Conservation (phyloP, 2,329 filamentous ascomycete genomes). For the Microdochium paspali region DNA sequence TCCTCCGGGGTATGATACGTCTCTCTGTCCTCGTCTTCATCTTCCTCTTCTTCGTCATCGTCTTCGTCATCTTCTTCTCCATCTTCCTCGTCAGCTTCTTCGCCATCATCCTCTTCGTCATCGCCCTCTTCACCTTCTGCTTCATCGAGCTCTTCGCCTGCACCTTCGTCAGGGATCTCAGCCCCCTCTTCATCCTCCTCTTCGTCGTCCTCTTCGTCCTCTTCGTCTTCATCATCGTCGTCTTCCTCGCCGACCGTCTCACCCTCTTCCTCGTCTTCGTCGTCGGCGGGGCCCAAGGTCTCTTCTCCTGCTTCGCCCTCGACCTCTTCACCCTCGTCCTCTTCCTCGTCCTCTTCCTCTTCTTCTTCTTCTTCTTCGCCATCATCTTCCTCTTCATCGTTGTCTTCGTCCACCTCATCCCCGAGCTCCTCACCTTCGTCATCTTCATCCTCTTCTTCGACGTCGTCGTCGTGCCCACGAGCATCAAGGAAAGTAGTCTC, state of each 20-base stretch:
- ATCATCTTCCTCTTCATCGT: background rate
- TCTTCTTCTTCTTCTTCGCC: constrained; percentile 2
- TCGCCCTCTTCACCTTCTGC: constrained; percentile 5
- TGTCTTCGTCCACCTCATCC: background rate
- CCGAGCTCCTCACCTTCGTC: constrained; percentile 4
- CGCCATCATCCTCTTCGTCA: constrained; percentile 3
- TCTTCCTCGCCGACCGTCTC: constrained; percentile 7
- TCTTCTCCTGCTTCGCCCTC: constrained; percentile 4
- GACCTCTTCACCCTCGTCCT: background rate
- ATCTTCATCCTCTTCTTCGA: constrained; percentile 6
- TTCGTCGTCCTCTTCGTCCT: constrained; percentile 2
- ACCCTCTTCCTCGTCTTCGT: background rate
- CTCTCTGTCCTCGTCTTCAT: constrained; percentile 8
- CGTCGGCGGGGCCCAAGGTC: background rate
- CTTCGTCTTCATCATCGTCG: constrained; percentile 9
- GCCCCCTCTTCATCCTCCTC: constrained; percentile 7
- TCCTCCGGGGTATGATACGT: background rate
- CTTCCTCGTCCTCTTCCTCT: constrained; percentile 2
- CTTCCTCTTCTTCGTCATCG: constrained; percentile 7
- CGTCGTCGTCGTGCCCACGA: constrained; percentile 5
- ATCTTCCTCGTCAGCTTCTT: constrained; percentile 5
- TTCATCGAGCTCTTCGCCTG: background rate
- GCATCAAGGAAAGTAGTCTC: background rate
- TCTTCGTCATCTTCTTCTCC: constrained; percentile 8
- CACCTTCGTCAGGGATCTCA: background rate